A percentile compares a stretch with the other conserved stretches of the same genome.
These are phyloP conservation scores for Solanum hybrid DNA, from an alignment of 305 asterid genomes.

Conservation along the genomic window DNA sequence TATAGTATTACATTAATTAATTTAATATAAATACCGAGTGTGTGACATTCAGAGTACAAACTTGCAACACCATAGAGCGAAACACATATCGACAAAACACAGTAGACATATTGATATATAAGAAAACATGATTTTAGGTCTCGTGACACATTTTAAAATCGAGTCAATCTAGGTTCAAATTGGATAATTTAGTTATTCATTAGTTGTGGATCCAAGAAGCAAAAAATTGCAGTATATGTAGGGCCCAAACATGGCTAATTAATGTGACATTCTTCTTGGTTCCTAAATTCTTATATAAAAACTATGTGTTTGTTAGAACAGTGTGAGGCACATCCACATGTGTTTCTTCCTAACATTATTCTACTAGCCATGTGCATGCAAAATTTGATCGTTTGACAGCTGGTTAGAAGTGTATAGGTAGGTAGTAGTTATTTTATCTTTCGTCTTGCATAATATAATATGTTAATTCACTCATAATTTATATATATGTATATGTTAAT, in stretches of 20 bases:
- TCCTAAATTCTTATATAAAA: background rate
- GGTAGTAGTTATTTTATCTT: background rate
- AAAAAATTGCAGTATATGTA: background rate
- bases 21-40: slow-evolving; percentile 21
- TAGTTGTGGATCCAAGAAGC: slow-evolving; percentile 7
- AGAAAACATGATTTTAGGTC: background rate
- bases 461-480: background rate
- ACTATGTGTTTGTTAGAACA: background rate
- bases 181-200: background rate
- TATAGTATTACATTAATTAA: slow-evolving; percentile 4
- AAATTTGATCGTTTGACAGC: background rate
- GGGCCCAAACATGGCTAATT: slow-evolving; percentile 10
- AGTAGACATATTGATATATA: background rate
- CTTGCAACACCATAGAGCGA: background rate
- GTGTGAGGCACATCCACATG: slow-evolving; percentile 12
- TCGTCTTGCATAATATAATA: background rate
- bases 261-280: background rate
- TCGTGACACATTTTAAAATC: background rate
- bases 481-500: too few species aligned
- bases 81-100: background rate
- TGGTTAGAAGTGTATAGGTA: background rate
- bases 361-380: slow-evolving; percentile 26
- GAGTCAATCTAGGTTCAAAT: background rate
- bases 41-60: background rate
- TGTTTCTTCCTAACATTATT: slow-evolving; percentile 19